Conservation (phyloP, 2,329 filamentous ascomycete genomes). For the Claviceps arundinis region DNA sequence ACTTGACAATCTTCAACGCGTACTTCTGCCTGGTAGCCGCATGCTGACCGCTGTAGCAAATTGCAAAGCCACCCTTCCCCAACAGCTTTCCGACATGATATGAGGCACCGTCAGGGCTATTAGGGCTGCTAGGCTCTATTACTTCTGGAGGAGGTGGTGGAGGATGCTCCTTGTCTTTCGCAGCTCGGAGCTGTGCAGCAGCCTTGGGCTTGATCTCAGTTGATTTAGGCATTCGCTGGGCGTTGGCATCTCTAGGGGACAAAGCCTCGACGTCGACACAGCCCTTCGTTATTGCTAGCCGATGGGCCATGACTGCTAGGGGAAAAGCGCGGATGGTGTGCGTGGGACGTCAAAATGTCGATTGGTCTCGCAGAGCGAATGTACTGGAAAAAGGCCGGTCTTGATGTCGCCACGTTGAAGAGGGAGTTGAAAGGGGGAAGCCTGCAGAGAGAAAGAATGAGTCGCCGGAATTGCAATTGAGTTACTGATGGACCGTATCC, state of each 20-base stretch:
- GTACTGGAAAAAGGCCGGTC: neutral
- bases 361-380: neutral
- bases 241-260: slow-evolving; percentile 52
- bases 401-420: neutral
- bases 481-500: neutral
- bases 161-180: slow-evolving; percentile 53
- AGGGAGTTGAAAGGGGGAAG: neutral
- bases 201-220: slow-evolving; percentile 39
- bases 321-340: slow-evolving; percentile 4
- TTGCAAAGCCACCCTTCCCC: slow-evolving; percentile 71
- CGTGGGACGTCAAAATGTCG: neutral
- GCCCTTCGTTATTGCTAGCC: slow-evolving; percentile 32
- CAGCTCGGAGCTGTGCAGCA: slow-evolving; percentile 38
- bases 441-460: neutral
- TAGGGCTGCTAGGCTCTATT: slow-evolving; percentile 49
- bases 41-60: slow-evolving; percentile 62
- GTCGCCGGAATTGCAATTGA: neutral
- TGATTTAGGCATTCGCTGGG: slow-evolving; percentile 36
- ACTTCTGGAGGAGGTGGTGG: slow-evolving; percentile 49
- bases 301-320: slow-evolving; percentile 29
- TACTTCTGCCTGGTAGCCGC: slow-evolving; percentile 53
- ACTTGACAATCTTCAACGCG: slow-evolving; percentile 74
- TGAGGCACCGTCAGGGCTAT: slow-evolving; percentile 55
- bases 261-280: slow-evolving; percentile 47
- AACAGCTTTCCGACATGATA: slow-evolving; percentile 64